A percentile compares a stretch with the other conserved stretches of the same genome.
Conservation (phyloP, 2,329 filamentous ascomycete genomes). For the Trichoderma oligosporum region DNA sequence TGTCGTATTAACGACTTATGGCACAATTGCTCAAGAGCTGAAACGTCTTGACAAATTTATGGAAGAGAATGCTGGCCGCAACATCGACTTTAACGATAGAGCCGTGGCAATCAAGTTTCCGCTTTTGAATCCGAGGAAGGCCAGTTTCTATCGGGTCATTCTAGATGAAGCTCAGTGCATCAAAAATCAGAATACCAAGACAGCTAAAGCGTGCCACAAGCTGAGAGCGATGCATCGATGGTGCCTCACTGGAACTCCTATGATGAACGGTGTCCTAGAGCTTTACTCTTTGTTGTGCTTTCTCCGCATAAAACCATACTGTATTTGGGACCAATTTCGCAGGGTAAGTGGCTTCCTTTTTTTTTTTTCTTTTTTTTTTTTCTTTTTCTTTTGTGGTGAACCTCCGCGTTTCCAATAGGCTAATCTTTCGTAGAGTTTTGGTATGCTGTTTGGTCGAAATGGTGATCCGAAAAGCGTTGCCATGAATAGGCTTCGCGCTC, state of each 20-base stretch:
- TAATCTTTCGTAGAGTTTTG: slow-evolving; percentile 38
- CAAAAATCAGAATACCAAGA: slow-evolving; percentile 71
- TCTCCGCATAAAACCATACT: slow-evolving; percentile 72
- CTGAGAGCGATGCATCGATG: slow-evolving; percentile 69
- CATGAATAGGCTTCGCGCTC: slow-evolving; percentile 67
- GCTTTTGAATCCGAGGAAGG: slow-evolving; percentile 54
- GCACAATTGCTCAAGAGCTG: slow-evolving; percentile 62
- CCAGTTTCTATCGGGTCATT: slow-evolving; percentile 75
- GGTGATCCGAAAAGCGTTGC: slow-evolving; percentile 55
- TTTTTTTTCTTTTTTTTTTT: too few relatives aligned
- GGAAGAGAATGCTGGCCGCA: slow-evolving; percentile 43
- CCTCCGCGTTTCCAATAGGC: slow-evolving; percentile 11
- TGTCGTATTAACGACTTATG: slow-evolving; percentile 82
- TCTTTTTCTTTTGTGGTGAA: too few relatives aligned
- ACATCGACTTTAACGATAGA: slow-evolving; percentile 37
- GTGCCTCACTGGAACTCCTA: slow-evolving; percentile 78
- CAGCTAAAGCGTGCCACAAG: slow-evolving; percentile 62
- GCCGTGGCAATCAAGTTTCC: slow-evolving; percentile 42
- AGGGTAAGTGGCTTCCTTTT: too few relatives aligned
- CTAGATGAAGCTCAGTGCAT: slow-evolving; percentile 84
- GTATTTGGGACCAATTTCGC: slow-evolving; percentile 59
- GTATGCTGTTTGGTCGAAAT: slow-evolving; percentile 34
- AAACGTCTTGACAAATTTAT: slow-evolving; percentile 57
- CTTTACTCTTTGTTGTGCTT: slow-evolving; percentile 75
- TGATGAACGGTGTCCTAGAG: slow-evolving; percentile 82